Percentiles rank a stretch among this genome's conserved stretches.
Evolutionary conservation across 768 basidiomycete genomes (phyloP).

Genomic region (Hericium alpestre): DNA sequence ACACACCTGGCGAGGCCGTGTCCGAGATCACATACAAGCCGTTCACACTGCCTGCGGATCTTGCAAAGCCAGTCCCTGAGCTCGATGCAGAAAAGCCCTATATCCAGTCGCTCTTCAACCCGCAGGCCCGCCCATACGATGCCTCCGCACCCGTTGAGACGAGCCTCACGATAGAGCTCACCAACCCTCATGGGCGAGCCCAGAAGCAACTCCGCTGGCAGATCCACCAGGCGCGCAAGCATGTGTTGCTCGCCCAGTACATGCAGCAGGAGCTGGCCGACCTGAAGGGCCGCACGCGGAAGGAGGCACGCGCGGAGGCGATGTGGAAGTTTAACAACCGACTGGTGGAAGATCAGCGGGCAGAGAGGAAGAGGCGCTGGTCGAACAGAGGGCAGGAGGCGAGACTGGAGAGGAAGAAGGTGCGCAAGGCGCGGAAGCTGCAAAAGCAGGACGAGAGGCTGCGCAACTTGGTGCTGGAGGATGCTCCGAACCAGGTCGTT

Average conservation of each 20-base stretch:
- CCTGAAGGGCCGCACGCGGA: conserved; percentile 47
- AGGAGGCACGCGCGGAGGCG: conserved; percentile 64
- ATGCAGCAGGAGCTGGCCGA: conserved; percentile 36
- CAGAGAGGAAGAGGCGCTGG: conserved; percentile 50
- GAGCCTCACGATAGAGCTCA: conserved; percentile 56
- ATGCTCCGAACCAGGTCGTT: conserved; percentile 22
- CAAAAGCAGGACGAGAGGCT: conserved; percentile 19
- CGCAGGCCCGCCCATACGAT: conserved; percentile 32
- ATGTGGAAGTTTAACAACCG: conserved; percentile 61
- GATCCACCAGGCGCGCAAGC: conserved; percentile 35
- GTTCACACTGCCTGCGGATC: conserved; percentile 33
- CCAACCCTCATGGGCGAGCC: conserved; percentile 74
- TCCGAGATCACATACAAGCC: conserved; percentile 61
- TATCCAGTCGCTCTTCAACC: conserved; percentile 41
- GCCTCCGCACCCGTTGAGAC: conserved; percentile 52
- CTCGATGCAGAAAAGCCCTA: conserved; percentile 42
- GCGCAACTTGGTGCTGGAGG: conserved; percentile 19
- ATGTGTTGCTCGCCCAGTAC: conserved; percentile 41
- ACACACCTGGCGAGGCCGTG: conserved; percentile 54
- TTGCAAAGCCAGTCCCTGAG: conserved; percentile 21
- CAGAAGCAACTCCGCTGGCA: conserved; percentile 77
- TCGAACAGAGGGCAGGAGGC: conserved; percentile 26
- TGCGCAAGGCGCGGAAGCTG: conserved; percentile 20
- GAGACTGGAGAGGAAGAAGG: conserved; percentile 14
- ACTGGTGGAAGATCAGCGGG: conserved; percentile 46